Percentiles rank a stretch among this genome's conserved stretches.
Conservation (phyloP, 805 yeast species). For the Pichia gijzeniarum region DNA sequence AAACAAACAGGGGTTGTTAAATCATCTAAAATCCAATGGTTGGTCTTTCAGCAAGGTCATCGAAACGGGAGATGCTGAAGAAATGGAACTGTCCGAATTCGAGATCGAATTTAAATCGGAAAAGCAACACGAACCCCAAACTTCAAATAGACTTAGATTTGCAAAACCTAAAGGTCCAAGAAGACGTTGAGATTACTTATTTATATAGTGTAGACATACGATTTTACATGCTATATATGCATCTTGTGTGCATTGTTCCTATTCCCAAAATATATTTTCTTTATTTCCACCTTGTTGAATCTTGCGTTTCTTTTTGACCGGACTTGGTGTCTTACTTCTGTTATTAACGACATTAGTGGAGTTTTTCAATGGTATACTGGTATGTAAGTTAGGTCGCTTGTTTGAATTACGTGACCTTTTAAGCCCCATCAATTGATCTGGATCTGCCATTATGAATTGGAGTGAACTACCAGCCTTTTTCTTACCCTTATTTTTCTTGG, state of each 20-base stretch:
- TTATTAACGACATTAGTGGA: conserved; percentile 12
- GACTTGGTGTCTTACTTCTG: conserved; percentile 3
- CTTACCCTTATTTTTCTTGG: neutral
- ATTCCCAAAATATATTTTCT: conserved; percentile 6
- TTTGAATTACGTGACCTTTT: conserved; percentile 4
- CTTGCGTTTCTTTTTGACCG: neutral
- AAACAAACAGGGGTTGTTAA: conserved; percentile 55
- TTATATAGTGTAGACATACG: neutral
- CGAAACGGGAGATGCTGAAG: conserved; percentile 71
- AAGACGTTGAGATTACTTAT: conserved; percentile 31
- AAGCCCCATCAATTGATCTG: conserved; percentile 9
- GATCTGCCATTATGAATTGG: conserved; percentile 17
- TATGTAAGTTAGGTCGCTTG: neutral
- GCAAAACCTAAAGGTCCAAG: conserved; percentile 70
- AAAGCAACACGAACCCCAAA: neutral
- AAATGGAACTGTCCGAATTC: conserved; percentile 51
- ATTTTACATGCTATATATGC: too few relatives aligned
- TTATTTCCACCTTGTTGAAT: neutral
- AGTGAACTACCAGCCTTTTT: conserved; percentile 1
- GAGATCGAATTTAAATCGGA: conserved; percentile 31
- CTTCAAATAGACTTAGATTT: conserved; percentile 31
- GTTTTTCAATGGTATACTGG: conserved; percentile 7
- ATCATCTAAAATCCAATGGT: conserved; percentile 37
- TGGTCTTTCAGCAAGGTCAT: conserved; percentile 40
- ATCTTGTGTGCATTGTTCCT: neutral